These are phyloP conservation scores for Podila minutissima DNA, from an alignment of 192 early-diverging fungal genomes.

Conservation along the genomic window DNA sequence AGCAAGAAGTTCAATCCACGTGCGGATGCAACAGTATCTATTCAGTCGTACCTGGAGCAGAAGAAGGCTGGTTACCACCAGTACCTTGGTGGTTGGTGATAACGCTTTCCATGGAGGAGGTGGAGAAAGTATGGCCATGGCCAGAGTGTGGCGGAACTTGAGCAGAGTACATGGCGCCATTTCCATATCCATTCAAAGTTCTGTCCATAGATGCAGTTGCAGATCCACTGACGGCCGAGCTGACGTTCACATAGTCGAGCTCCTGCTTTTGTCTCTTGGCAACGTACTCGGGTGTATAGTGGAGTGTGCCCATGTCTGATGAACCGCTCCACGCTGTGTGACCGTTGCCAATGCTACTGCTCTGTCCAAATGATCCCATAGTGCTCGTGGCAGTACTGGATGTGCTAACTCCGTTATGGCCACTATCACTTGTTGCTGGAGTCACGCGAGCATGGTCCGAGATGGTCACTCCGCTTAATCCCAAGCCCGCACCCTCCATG, in stretches of 20 bases:
- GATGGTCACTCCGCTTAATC: constrained; percentile 19
- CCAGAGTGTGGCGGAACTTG: background rate
- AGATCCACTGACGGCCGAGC: background rate
- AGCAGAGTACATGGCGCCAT: background rate
- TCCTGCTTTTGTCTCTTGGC: background rate
- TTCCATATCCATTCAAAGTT: background rate
- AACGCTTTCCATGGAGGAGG: background rate
- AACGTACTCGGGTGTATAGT: background rate
- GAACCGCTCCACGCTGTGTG: background rate
- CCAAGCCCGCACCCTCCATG: constrained; percentile 36
- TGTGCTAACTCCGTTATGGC: background rate
- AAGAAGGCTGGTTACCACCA: too few species aligned
- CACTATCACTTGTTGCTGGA: background rate
- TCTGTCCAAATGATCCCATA: background rate
- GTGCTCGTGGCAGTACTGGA: background rate
- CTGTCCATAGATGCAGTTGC: background rate
- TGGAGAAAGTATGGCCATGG: background rate
- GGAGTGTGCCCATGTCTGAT: background rate
- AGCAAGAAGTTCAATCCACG: too few species aligned
- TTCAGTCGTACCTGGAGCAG: too few species aligned
- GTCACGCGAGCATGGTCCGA: constrained; percentile 14
- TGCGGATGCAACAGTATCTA: too few species aligned
- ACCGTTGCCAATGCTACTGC: background rate
- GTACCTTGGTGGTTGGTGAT: background rate
- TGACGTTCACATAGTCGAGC: background rate